These are phyloP conservation scores for Chenopodium suecicum DNA, from an alignment of 148 eudicot genomes.

Conservation along the genomic window DNA sequence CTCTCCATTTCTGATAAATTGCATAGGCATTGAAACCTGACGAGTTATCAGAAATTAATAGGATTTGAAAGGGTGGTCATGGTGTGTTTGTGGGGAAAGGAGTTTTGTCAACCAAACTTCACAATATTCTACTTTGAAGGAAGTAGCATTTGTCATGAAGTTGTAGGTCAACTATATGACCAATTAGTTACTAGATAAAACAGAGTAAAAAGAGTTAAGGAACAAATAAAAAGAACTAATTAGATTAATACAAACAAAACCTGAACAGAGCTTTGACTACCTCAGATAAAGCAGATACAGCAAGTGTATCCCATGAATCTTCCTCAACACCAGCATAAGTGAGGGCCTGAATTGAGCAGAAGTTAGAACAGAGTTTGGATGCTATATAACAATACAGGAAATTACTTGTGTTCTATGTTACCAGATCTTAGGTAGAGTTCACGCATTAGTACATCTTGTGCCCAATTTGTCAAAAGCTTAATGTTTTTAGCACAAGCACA, in stretches of 20 bases:
- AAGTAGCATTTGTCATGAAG: background rate
- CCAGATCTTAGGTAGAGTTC: background rate
- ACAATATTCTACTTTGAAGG: background rate
- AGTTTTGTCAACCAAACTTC: background rate
- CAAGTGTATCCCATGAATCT: constrained; percentile 77
- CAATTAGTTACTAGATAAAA: background rate
- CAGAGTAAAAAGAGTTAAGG: background rate
- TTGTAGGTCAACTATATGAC: background rate
- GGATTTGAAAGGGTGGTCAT: background rate
- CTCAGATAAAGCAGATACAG: constrained; percentile 70
- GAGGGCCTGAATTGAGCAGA: constrained; percentile 63
- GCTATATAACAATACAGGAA: background rate
- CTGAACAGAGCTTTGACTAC: constrained; percentile 33
- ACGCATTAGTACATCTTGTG: background rate
- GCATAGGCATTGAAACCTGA: too few species aligned
- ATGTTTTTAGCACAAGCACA: background rate
- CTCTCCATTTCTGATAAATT: too few species aligned
- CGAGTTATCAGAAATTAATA: too few species aligned
- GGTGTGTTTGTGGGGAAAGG: too few species aligned
- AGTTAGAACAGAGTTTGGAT: constrained; percentile 3
- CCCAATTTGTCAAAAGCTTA: background rate
- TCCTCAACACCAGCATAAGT: constrained; percentile 57
- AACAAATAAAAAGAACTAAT: background rate
- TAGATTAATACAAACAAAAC: background rate
- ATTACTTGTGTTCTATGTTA: background rate